Evolutionary conservation across 2,329 filamentous ascomycete genomes (phyloP).

Genomic region (Botrytis fragariae): DNA sequence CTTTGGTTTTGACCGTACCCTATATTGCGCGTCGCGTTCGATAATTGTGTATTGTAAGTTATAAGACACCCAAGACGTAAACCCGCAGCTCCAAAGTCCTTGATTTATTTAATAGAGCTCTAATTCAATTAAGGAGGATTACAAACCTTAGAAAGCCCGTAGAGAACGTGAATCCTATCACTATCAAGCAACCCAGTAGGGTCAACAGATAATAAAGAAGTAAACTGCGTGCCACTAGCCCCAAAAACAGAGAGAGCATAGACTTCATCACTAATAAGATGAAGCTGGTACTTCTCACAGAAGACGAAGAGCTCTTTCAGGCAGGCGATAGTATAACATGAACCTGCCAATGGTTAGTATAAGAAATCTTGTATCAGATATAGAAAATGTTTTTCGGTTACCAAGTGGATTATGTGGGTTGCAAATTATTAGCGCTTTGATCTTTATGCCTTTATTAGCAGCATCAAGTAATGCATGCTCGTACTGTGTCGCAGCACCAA

Average conservation of each 20-base stretch:
- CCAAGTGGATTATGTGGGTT: constrained; percentile 28
- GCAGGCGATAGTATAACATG: constrained; percentile 30
- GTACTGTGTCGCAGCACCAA: background rate
- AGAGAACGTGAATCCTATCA: constrained; percentile 44
- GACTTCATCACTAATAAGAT: constrained; percentile 51
- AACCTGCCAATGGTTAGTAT: constrained; percentile 14
- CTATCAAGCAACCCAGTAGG: constrained; percentile 45
- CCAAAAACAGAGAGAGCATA: constrained; percentile 48
- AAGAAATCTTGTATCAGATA: constrained; percentile 38
- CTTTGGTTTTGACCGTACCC: background rate
- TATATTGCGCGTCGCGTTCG: background rate
- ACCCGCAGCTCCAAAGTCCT: background rate
- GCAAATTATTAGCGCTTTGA: background rate
- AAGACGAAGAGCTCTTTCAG: constrained; percentile 40
- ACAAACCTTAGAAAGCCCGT: constrained; percentile 29
- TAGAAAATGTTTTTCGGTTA: constrained; percentile 39
- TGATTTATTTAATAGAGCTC: background rate
- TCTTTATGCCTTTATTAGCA: background rate
- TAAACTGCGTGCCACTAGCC: constrained; percentile 43
- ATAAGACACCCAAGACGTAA: background rate
- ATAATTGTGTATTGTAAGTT: background rate
- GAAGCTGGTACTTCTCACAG: constrained; percentile 45
- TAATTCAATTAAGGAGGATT: background rate
- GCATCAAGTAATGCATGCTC: background rate
- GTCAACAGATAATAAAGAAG: constrained; percentile 49